Evolutionary conservation across 208 protist species (phyloP).

Genomic region (Endotrypanum monterogeii): DNA sequence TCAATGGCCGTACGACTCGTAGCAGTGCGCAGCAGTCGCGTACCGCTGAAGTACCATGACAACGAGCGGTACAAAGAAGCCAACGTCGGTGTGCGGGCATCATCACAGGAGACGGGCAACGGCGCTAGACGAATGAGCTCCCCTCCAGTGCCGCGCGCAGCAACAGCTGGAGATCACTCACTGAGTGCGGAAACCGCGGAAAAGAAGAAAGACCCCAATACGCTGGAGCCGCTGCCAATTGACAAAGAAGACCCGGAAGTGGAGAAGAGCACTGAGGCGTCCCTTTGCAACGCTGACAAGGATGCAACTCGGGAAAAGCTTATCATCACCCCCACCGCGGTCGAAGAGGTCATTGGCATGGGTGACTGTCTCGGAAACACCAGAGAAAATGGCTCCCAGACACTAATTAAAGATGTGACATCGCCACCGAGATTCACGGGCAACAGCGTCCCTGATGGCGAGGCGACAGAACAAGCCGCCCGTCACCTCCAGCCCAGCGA

Average conservation of each 20-base stretch:
- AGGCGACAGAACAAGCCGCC: not conserved
- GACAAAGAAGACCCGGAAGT: not conserved
- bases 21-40: slow-evolving; percentile 29
- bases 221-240: not conserved
- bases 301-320: not conserved
- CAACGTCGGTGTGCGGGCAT: not conserved
- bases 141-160: not conserved
- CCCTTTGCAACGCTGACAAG: not conserved
- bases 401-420: not conserved
- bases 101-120: not conserved
- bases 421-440: not conserved
- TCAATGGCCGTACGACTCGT: slow-evolving; percentile 24
- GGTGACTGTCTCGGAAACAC: not conserved
- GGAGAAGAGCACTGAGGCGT: not conserved
- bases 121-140: not conserved
- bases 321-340: not conserved
- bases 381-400: not conserved
- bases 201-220: not conserved
- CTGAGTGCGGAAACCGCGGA: not conserved
- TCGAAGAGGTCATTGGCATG: not conserved
- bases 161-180: not conserved
- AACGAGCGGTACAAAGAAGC: not conserved
- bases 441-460: not conserved
- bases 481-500: not conserved
- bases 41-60: not conserved